phyloP scores from a whole-genome alignment of 257 asterid genomes.

The Lycium barbarum region DNA sequence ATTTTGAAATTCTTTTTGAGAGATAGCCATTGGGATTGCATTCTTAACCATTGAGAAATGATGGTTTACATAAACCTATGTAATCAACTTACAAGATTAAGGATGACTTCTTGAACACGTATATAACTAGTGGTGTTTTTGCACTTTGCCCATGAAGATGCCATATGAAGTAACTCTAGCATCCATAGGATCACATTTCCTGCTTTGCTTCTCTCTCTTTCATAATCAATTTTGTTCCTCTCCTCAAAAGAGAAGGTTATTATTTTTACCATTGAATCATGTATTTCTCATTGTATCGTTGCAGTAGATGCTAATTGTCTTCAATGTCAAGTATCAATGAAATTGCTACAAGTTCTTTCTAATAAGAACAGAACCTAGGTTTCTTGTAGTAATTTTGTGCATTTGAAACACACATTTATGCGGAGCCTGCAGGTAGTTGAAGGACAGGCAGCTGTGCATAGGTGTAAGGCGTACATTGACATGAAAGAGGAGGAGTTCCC shows the following conservation, averaged over 20 bases:
- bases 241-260: not conserved
- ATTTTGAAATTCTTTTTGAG: not conserved
- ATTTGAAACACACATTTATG: not conserved
- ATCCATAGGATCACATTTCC: not conserved
- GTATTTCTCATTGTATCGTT: not conserved
- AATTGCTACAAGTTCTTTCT: not conserved
- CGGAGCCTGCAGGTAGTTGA: constrained; percentile 62
- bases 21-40: not conserved
- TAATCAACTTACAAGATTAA: not conserved
- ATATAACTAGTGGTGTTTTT: not conserved
- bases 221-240: not conserved
- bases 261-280: not conserved
- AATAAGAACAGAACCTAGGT: not conserved
- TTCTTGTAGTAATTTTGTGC: not conserved
- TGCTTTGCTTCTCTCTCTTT: constrained; percentile 14
- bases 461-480: constrained; percentile 60
- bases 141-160: not conserved
- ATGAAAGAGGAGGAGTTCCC: constrained; percentile 62
- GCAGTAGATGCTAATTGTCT: constrained; percentile 1
- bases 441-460: constrained; percentile 69
- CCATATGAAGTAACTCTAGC: not conserved
- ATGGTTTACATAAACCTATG: not conserved
- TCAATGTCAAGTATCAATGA: constrained; percentile 8
- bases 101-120: not conserved
- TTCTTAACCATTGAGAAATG: not conserved